These are phyloP conservation scores for Amphibolis antarctica DNA, from an alignment of 106 monocot genomes.

Conservation along the genomic window DNA sequence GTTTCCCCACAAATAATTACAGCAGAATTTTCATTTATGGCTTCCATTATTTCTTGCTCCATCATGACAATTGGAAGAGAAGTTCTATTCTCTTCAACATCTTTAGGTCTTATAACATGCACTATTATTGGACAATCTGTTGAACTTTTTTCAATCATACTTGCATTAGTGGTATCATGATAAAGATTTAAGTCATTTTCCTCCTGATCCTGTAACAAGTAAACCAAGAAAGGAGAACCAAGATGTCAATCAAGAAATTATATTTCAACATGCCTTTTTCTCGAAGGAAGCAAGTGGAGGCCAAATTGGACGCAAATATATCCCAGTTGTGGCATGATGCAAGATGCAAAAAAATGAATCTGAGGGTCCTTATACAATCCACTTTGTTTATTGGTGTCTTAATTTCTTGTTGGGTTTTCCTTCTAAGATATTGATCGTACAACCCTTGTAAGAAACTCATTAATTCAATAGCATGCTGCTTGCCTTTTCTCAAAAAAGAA, in stretches of 20 bases:
- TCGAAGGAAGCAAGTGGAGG: too few relatives aligned
- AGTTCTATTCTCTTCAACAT: slow-evolving; percentile 61
- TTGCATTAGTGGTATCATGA: not conserved
- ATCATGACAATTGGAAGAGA: slow-evolving; percentile 90
- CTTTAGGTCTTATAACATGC: slow-evolving; percentile 58
- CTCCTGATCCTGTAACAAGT: slow-evolving; percentile 11
- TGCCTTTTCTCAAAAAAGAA: too few relatives aligned
- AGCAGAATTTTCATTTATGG: slow-evolving; percentile 69
- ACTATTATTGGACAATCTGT: slow-evolving; percentile 37
- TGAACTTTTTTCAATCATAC: slow-evolving; percentile 7
- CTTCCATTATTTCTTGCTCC: slow-evolving; percentile 99
- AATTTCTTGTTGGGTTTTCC: too few relatives aligned
- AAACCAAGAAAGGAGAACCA: not conserved
- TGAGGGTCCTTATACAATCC: too few relatives aligned
- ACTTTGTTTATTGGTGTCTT: too few relatives aligned
- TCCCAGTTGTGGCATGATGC: too few relatives aligned
- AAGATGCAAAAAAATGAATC: too few relatives aligned
- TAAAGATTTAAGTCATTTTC: slow-evolving; percentile 5
- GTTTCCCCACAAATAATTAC: slow-evolving; percentile 97
- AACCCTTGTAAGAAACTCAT: too few relatives aligned
- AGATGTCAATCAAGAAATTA: not conserved
- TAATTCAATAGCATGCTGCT: too few relatives aligned
- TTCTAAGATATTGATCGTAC: too few relatives aligned
- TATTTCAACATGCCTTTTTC: too few relatives aligned
- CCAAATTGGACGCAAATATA: too few relatives aligned